phyloP scores from a whole-genome alignment of 2,329 filamentous ascomycete genomes.

The Malbranchea cinnamomea region DNA sequence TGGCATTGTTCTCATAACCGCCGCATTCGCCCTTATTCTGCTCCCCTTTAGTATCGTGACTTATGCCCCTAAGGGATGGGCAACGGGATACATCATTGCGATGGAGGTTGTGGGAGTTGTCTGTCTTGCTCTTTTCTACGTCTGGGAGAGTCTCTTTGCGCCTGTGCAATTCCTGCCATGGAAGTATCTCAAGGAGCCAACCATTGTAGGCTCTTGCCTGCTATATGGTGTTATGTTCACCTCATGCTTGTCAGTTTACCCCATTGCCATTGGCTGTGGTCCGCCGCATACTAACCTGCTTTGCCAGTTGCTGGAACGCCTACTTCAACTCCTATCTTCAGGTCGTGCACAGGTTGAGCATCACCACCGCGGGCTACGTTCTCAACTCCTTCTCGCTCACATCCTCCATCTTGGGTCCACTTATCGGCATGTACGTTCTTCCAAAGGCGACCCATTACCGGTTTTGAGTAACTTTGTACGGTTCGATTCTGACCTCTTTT shows the following conservation, averaged over 20 bases:
- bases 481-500: too few relatives aligned
- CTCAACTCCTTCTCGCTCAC: conserved; percentile 34
- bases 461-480: too few relatives aligned
- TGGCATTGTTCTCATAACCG: conserved; percentile 17
- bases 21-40: conserved; percentile 16
- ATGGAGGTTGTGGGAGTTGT: conserved; percentile 40
- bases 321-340: conserved; percentile 40
- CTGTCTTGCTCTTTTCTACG: conserved; percentile 36
- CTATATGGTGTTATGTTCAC: conserved; percentile 24
- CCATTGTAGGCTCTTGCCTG: conserved; percentile 35
- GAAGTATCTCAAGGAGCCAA: conserved; percentile 33
- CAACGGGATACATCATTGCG: conserved; percentile 20
- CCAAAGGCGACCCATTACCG: too few relatives aligned
- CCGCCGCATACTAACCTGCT: not conserved
- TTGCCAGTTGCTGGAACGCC: conserved; percentile 29
- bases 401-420: conserved; percentile 31
- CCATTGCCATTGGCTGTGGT: not conserved
- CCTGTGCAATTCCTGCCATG: conserved; percentile 40
- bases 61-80: conserved; percentile 11
- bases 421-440: conserved; percentile 24
- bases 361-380: conserved; percentile 29
- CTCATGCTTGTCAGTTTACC: conserved; percentile 21
- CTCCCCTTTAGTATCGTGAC: conserved; percentile 17
- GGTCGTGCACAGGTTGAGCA: conserved; percentile 32
- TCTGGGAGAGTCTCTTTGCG: conserved; percentile 39